phyloP scores from a whole-genome alignment of 2,329 filamentous ascomycete species.

The Nemania serpens region DNA sequence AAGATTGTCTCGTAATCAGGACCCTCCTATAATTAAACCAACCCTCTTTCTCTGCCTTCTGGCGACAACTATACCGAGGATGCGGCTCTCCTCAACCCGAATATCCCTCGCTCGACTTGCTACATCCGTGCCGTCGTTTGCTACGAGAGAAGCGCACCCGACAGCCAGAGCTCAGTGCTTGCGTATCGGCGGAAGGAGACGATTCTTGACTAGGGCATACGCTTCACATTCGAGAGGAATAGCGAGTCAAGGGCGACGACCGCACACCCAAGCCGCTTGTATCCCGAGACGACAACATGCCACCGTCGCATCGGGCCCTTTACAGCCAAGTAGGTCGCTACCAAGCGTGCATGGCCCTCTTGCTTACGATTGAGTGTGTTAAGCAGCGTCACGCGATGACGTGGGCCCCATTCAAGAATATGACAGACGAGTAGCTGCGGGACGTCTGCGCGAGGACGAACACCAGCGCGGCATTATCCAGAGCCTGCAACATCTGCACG shows the following conservation, averaged over 20 bases:
- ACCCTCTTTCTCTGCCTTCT: not conserved
- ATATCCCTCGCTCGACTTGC: constrained; percentile 29
- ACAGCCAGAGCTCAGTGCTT: constrained; percentile 28
- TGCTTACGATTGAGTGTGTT: constrained; percentile 11
- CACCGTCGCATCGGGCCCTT: constrained; percentile 26
- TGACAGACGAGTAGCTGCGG: constrained; percentile 75
- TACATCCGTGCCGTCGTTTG: constrained; percentile 25
- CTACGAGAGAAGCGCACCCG: constrained; percentile 20
- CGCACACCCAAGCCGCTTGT: constrained; percentile 3
- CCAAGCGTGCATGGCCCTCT: not conserved
- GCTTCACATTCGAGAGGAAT: not conserved
- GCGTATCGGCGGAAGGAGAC: constrained; percentile 27
- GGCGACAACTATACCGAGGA: constrained; percentile 24
- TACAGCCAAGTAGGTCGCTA: constrained; percentile 31
- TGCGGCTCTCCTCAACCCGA: constrained; percentile 33
- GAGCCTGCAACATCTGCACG: constrained; percentile 84
- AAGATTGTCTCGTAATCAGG: not conserved
- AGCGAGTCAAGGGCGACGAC: constrained; percentile 6
- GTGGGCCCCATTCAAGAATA: constrained; percentile 86
- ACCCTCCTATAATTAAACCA: not conserved
- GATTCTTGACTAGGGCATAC: constrained; percentile 22
- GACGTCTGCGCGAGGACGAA: constrained; percentile 80
- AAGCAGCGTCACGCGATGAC: constrained; percentile 38
- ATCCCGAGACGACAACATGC: constrained; percentile 29
- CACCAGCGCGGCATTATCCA: constrained; percentile 93